A percentile compares a stretch with the other conserved stretches of the same genome.
phyloP scores from a whole-genome alignment of 768 basidiomycete species.

The Strobilomyces confusus region DNA sequence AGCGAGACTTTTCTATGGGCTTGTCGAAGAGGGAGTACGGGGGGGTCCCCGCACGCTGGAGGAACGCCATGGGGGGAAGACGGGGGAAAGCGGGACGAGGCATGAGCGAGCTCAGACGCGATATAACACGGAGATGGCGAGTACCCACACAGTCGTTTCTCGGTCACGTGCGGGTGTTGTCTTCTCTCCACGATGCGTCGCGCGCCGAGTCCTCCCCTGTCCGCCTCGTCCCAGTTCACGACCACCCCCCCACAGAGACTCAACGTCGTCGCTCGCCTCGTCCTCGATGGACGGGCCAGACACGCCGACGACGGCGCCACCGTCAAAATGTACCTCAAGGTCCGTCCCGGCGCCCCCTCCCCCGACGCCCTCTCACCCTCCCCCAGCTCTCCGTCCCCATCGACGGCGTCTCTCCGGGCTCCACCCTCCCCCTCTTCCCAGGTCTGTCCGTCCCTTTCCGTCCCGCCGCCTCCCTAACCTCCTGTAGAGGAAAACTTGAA shows the following conservation, averaged over 20 bases:
- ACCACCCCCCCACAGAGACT: conserved; percentile 45
- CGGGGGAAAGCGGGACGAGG: conserved; percentile 13
- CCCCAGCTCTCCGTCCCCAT: conserved; percentile 61
- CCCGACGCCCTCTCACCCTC: conserved; percentile 1
- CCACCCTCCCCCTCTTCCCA: conserved; percentile 67
- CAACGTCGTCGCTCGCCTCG: conserved; percentile 70
- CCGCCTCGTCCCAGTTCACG: conserved; percentile 42
- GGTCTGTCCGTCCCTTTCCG: conserved; percentile 39
- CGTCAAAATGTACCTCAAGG: conserved; percentile 77
- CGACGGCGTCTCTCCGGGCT: conserved; percentile 62
- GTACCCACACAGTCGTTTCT: conserved; percentile 25
- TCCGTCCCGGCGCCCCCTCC: conserved; percentile 23
- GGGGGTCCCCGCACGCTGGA: conserved; percentile 30
- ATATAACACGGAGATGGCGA: neutral
- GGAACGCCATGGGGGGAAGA: conserved; percentile 20
- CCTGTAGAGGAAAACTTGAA: conserved; percentile 84
- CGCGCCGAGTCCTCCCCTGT: conserved; percentile 31
- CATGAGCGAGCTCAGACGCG: neutral
- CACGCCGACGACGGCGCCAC: conserved; percentile 60
- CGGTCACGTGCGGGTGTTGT: conserved; percentile 15
- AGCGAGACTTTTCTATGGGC: conserved; percentile 63
- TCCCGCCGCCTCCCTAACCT: neutral
- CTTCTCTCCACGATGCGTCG: conserved; percentile 20
- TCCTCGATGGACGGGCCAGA: conserved; percentile 70
- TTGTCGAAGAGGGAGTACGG: conserved; percentile 53